Conservation (phyloP, 257 asterid species). For the Jacaranda mimosifolia region DNA sequence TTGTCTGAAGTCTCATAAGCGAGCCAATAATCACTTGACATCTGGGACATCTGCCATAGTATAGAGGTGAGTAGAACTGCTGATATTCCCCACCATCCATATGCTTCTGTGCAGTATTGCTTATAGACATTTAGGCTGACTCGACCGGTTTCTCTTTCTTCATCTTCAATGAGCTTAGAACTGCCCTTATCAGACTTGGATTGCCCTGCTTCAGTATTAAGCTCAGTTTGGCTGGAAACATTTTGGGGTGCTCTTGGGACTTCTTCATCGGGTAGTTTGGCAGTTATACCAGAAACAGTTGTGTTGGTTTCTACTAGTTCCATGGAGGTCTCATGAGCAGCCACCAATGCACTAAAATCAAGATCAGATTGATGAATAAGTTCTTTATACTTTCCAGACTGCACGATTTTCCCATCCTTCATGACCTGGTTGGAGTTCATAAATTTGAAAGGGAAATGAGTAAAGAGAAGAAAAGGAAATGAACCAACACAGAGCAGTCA, state of each 20-base stretch:
- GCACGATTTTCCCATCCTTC: conserved; percentile 73
- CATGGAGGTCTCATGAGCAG: conserved; percentile 75
- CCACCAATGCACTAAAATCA: conserved; percentile 72
- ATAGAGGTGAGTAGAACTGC: conserved; percentile 48
- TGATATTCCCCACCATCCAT: conserved; percentile 75
- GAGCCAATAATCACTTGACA: conserved; percentile 78
- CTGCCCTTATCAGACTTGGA: conserved; percentile 37
- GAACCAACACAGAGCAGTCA: not conserved
- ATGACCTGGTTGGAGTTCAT: conserved; percentile 52
- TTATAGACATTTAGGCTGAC: conserved; percentile 59
- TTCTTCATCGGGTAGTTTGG: conserved; percentile 25
- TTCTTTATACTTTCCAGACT: conserved; percentile 69
- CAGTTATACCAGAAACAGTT: not conserved
- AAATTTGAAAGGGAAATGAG: not conserved
- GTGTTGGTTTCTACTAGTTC: conserved; percentile 59
- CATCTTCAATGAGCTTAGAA: conserved; percentile 73
- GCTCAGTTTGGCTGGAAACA: conserved; percentile 36
- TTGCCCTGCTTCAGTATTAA: conserved; percentile 33
- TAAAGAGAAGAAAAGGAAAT: not conserved
- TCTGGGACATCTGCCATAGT: conserved; percentile 55
- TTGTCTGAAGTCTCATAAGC: conserved; percentile 70
- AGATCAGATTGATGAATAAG: conserved; percentile 47
- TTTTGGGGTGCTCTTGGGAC: conserved; percentile 43
- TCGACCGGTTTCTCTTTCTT: conserved; percentile 75
- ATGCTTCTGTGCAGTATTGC: conserved; percentile 67